Evolutionary conservation across 2,329 filamentous ascomycete genomes (phyloP).

Genomic region (Stagonosporopsis chrysanthemi): DNA sequence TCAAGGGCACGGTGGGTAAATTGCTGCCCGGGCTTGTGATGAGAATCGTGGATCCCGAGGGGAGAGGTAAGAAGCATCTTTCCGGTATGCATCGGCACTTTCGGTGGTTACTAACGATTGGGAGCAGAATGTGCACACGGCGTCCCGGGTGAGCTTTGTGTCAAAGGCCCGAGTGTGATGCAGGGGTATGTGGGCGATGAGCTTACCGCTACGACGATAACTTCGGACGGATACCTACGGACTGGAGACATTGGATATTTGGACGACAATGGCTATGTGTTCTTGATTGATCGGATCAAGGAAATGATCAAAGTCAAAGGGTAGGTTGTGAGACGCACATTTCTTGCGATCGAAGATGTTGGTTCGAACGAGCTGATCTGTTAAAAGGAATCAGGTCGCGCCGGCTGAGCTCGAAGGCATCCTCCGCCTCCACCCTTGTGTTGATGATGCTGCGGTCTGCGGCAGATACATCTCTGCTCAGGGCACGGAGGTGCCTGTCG

Average conservation of each 20-base stretch:
- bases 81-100: no score
- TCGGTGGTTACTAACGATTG: no score
- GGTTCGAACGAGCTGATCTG: slow-evolving; percentile 31
- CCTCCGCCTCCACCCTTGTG: slow-evolving; percentile 58
- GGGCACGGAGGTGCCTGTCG: neutral
- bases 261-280: slow-evolving; percentile 42
- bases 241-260: slow-evolving; percentile 40
- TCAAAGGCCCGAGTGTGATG: slow-evolving; percentile 49
- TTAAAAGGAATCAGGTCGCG: slow-evolving; percentile 57
- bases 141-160: slow-evolving; percentile 46
- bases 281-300: slow-evolving; percentile 41
- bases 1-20: neutral
- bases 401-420: slow-evolving; percentile 65
- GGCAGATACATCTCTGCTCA: neutral
- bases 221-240: slow-evolving; percentile 46
- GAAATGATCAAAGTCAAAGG: slow-evolving; percentile 67
- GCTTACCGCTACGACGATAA: no score
- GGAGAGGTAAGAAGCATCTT: neutral
- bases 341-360: neutral
- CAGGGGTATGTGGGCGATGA: slow-evolving; percentile 50
- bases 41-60: neutral
- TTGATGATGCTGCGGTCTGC: slow-evolving; percentile 43
- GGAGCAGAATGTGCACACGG: slow-evolving; percentile 26
- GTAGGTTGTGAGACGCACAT: neutral
- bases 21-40: neutral